A percentile compares a stretch with the other conserved stretches of the same genome.
These are phyloP conservation scores for Euphorbia celastroides DNA, from an alignment of 441 rosid genomes.

Conservation along the genomic window DNA sequence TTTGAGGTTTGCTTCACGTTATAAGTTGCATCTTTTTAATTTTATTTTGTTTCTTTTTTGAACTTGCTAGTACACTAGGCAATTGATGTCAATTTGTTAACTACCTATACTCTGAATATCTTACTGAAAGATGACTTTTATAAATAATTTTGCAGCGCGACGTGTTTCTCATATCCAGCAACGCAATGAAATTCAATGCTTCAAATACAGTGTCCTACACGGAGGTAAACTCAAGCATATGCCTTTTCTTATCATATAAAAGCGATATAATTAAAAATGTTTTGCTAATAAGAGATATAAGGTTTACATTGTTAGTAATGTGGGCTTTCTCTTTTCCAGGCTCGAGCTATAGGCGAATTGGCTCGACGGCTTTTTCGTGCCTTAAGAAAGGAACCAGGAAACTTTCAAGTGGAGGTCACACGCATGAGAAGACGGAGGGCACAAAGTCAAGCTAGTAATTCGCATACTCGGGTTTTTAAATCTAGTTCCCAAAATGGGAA, in stretches of 20 bases:
- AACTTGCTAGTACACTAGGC: too few species aligned
- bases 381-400: slow-evolving; percentile 33
- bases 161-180: slow-evolving; percentile 38
- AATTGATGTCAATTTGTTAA: too few species aligned
- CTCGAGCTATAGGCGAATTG: slow-evolving; percentile 31
- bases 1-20: too few species aligned
- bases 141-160: slow-evolving; percentile 36
- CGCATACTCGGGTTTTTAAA: slow-evolving; percentile 5
- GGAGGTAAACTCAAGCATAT: slow-evolving; percentile 28
- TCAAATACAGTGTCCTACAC: slow-evolving; percentile 32
- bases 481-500: slow-evolving; percentile 6
- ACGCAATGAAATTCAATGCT: slow-evolving; percentile 49
- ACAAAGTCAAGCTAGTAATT: slow-evolving; percentile 23
- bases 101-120: too few species aligned
- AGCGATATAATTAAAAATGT: background rate
- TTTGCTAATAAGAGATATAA: background rate
- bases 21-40: too few species aligned
- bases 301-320: slow-evolving; percentile 1
- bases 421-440: slow-evolving; percentile 19
- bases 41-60: too few species aligned
- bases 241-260: background rate
- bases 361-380: slow-evolving; percentile 29
- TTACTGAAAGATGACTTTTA: slow-evolving; percentile 3
- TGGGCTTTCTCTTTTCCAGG: slow-evolving; percentile 26
- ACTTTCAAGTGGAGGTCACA: slow-evolving; percentile 27